Conservation (phyloP, 345 rosid genomes). For the Camelina neglecta region DNA sequence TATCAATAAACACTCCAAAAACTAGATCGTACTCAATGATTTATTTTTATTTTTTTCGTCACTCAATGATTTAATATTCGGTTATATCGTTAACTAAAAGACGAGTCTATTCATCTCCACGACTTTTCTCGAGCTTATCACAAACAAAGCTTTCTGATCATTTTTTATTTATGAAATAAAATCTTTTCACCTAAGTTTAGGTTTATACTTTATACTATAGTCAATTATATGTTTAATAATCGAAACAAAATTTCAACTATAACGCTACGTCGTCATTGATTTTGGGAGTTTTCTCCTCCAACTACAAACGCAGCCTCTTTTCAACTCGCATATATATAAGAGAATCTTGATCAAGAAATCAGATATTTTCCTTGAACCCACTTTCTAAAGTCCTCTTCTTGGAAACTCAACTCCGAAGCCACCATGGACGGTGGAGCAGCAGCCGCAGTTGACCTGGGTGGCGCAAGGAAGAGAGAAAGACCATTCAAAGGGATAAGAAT, state of each 20-base stretch:
- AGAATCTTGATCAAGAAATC: neutral
- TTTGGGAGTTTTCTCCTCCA: constrained; percentile 34
- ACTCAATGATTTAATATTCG: neutral
- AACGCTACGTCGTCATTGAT: constrained; percentile 20
- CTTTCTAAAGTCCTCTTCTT: neutral
- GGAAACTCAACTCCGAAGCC: neutral
- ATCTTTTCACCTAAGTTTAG: neutral
- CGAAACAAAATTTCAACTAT: constrained; percentile 14
- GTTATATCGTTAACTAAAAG: neutral
- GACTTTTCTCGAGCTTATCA: constrained; percentile 21
- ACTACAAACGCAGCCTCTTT: constrained; percentile 11
- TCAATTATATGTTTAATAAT: neutral
- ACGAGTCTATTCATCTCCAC: constrained; percentile 3
- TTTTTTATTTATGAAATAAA: too few relatives aligned
- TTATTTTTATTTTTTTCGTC: too few relatives aligned
- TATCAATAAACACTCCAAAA: neutral
- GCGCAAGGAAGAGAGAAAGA: constrained; percentile 52
- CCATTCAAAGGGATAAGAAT: constrained; percentile 92
- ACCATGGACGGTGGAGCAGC: constrained; percentile 37
- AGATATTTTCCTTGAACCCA: neutral
- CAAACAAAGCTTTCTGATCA: neutral
- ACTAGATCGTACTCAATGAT: neutral
- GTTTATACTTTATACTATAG: neutral
- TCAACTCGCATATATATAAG: neutral
- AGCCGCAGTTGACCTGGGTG: constrained; percentile 29